A percentile compares a stretch with the other conserved stretches of the same genome.
These are phyloP conservation scores for Tremella fuciformis DNA, from an alignment of 768 basidiomycete species.

Conservation along the genomic window DNA sequence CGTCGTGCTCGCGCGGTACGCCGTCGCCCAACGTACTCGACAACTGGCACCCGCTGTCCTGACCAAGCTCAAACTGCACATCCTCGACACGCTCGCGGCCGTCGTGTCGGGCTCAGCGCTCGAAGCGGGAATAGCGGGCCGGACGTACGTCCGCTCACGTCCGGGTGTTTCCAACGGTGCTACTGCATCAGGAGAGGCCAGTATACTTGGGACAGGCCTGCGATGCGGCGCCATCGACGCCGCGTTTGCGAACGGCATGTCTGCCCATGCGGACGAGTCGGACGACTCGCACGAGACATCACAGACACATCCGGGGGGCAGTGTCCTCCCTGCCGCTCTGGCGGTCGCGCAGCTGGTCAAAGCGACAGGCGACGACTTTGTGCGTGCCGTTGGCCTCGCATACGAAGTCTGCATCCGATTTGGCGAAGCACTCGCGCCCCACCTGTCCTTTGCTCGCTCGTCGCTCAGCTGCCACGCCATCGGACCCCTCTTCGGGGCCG, in stretches of 20 bases:
- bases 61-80: constrained; percentile 1
- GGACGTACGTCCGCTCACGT: background rate
- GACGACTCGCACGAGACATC: constrained; percentile 3
- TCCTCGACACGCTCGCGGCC: constrained; percentile 5
- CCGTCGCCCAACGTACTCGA: background rate
- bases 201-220: background rate
- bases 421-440: background rate
- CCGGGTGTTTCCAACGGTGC: background rate
- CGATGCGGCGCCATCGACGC: background rate
- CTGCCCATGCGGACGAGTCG: constrained; percentile 1
- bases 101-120: constrained; percentile 1
- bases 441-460: background rate
- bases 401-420: constrained; percentile 2
- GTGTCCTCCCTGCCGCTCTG: background rate
- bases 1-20: background rate
- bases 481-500: constrained; percentile 2
- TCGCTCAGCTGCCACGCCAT: constrained; percentile 1
- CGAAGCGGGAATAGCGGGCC: background rate
- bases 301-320: background rate
- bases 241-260: constrained; percentile 2
- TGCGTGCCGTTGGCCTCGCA: background rate
- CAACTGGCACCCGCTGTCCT: background rate
- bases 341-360: background rate
- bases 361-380: background rate
- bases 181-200: background rate